Evolutionary conservation across 768 basidiomycete genomes (phyloP), one percentile per base, ranked within the genome.

Genomic region (Tylopilus intermedius): DNA sequence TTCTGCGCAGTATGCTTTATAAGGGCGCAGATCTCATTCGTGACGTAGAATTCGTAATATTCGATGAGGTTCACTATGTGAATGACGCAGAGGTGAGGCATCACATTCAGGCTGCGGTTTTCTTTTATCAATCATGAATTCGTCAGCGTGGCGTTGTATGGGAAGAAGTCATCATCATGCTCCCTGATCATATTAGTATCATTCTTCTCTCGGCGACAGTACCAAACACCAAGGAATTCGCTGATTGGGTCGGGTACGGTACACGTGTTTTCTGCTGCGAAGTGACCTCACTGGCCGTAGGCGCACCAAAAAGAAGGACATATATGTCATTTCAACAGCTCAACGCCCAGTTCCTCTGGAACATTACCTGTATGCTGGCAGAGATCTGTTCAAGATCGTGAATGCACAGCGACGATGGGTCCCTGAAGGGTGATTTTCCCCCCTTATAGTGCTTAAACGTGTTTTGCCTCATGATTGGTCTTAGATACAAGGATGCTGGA

Each of bases 151-250:
- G 96, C 38, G 96, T 99, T 15, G 96, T 99, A 11, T 99, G 96
- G 96, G 95, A 99, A 71, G 95, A 99, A 72, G 95, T 99, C 26
- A 99, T 99, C 59, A 99, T 99, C 68, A 97, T 99, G 94, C 77
- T 99, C 11, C 96, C 96, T 0, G 96, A 98, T 59, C 95, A 99
- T 70, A 89, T 98, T 67, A 95, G 89, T 69, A 98, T 99, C 64
- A 97, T 99, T 50, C 75, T 99, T 40, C 76, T 99, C 14, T 97
- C 94, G 3, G 96, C 96, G 8, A 99, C 96, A 2, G 95, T 99
- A 0, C 94, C 96, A 8, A 99, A 99, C 64, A 92, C 94, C 11
- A 91, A 88, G 65, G 96, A 98, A 65, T 99, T 99, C 64, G 96
- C 96, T 4, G 94, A 94, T 59, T 99, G 96, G 96, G 95, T 98